Conservation (phyloP, 345 rosid genomes). For the Lepidium aucheri region DNA sequence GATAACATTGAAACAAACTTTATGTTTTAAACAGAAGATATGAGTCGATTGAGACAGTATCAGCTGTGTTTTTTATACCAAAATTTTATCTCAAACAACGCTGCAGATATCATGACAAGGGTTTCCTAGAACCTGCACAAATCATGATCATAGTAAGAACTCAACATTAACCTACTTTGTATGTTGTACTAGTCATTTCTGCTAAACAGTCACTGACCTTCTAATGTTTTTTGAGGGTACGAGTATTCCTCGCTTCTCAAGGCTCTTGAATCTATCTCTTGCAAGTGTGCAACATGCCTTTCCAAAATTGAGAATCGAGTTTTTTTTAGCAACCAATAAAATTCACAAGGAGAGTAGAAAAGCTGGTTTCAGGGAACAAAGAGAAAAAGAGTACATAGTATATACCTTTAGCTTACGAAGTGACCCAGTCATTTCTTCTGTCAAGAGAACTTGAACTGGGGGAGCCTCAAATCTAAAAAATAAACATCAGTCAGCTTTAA, state of each 20-base stretch:
- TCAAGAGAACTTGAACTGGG: constrained; percentile 74
- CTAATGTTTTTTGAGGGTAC: constrained; percentile 46
- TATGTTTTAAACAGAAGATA: constrained; percentile 1
- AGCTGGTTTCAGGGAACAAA: neutral
- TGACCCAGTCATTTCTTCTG: constrained; percentile 93
- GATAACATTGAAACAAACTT: constrained; percentile 7
- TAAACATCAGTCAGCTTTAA: neutral
- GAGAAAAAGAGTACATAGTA: too few relatives aligned
- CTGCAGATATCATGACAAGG: constrained; percentile 1
- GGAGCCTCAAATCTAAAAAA: constrained; percentile 67
- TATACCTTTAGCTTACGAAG: constrained; percentile 74
- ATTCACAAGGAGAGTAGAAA: neutral
- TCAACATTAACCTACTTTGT: neutral
- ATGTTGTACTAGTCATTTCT: neutral
- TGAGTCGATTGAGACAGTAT: constrained; percentile 3
- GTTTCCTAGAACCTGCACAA: constrained; percentile 20
- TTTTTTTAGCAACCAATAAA: neutral
- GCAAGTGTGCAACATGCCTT: constrained; percentile 86
- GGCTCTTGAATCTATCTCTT: constrained; percentile 83
- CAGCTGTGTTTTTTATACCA: neutral
- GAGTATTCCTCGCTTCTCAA: constrained; percentile 83
- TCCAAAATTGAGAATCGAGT: neutral
- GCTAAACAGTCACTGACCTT: constrained; percentile 46
- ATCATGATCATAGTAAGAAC: constrained; percentile 15
- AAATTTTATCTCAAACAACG: neutral